Evolutionary conservation across 2,329 filamentous ascomycete genomes (phyloP).

Genomic region (Alternaria alternata): DNA sequence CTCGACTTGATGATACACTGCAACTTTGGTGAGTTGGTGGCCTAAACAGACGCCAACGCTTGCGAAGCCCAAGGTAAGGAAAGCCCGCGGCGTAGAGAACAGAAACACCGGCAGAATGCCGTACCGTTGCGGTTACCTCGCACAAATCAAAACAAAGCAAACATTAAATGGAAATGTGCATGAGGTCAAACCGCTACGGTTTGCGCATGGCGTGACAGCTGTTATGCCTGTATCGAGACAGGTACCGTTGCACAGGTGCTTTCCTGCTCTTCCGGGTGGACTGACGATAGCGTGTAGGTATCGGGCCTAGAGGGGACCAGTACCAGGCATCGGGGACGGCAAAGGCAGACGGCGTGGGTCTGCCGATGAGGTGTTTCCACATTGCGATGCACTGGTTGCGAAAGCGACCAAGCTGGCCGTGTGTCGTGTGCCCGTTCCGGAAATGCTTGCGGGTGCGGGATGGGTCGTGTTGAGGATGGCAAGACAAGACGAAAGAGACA

Average conservation of each 20-base stretch:
- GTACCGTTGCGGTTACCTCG: neutral
- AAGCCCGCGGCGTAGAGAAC: neutral
- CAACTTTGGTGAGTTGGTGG: neutral
- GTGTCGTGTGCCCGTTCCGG: slow-evolving; percentile 9
- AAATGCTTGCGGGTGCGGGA: slow-evolving; percentile 13
- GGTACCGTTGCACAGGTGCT: neutral
- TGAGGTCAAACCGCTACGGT: neutral
- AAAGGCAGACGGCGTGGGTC: neutral
- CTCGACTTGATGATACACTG: neutral
- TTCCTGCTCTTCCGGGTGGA: slow-evolving; percentile 5
- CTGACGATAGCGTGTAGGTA: slow-evolving; percentile 4
- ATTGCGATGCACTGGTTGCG: neutral
- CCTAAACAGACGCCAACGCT: slow-evolving; percentile 1
- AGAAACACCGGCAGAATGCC: neutral
- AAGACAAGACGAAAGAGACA: slow-evolving; percentile 15
- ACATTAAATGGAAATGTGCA: neutral
- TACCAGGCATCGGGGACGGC: neutral
- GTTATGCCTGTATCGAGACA: neutral
- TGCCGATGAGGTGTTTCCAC: neutral
- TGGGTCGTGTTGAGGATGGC: slow-evolving; percentile 1
- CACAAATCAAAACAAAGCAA: slow-evolving; percentile 1
- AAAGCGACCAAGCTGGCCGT: neutral
- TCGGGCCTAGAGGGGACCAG: slow-evolving; percentile 2
- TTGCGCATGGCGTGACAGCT: neutral
- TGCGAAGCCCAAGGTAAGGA: neutral